A percentile compares a stretch with the other conserved stretches of the same genome.
Conservation (phyloP, 768 basidiomycete genomes). For the Mycena olivaceomarginata region DNA sequence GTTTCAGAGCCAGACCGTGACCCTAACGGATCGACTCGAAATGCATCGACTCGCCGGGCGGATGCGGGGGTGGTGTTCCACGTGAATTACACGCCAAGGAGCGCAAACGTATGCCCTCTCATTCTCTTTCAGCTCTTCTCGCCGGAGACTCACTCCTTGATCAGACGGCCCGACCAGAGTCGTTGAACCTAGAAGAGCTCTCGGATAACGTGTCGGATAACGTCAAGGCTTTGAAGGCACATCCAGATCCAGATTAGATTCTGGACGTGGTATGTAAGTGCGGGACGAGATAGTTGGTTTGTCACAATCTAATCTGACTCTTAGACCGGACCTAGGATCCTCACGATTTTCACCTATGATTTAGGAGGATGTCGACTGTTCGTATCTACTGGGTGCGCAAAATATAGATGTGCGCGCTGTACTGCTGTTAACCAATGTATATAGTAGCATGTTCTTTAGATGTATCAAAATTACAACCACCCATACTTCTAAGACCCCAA, state of each 20-base stretch:
- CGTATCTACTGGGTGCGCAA: too few species aligned
- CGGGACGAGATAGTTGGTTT: neutral
- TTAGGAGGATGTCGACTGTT: neutral
- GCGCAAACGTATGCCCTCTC: neutral
- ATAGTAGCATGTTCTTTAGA: neutral
- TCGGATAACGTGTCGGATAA: neutral
- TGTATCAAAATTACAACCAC: neutral
- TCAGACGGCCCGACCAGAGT: neutral
- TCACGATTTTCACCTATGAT: neutral
- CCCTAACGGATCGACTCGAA: neutral
- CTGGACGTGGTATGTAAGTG: neutral
- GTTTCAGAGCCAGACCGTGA: neutral
- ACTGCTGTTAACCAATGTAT: neutral
- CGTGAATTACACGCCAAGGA: neutral
- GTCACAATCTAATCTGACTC: neutral
- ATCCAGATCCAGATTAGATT: slow-evolving; percentile 1
- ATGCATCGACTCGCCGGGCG: neutral
- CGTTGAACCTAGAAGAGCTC: slow-evolving; percentile 13
- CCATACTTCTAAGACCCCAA: too few species aligned
- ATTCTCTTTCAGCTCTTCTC: neutral
- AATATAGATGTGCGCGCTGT: too few species aligned
- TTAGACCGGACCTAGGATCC: neutral
- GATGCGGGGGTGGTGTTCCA: neutral
- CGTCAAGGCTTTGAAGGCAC: neutral
- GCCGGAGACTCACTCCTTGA: neutral